A percentile compares a stretch with the other conserved stretches of the same genome.
These are phyloP conservation scores for Ogataea siamensis DNA, from an alignment of 805 yeast species.

Conservation along the genomic window DNA sequence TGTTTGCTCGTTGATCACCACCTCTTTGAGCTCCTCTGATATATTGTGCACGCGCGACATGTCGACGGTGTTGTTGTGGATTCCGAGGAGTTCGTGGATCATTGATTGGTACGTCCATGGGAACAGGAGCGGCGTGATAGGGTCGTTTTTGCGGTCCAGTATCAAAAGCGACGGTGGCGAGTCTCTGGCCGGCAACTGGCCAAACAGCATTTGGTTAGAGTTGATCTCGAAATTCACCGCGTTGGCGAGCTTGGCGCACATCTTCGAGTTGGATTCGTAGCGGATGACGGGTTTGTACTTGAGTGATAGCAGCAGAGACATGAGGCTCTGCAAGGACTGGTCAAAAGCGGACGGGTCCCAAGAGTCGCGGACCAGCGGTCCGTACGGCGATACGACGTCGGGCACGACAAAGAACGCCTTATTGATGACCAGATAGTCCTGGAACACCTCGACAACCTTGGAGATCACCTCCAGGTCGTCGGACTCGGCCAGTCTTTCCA, in stretches of 20 bases:
- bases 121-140: slow-evolving; percentile 83
- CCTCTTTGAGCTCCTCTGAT: slow-evolving; percentile 56
- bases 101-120: slow-evolving; percentile 99
- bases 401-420: slow-evolving; percentile 51
- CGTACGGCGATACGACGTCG: slow-evolving; percentile 25
- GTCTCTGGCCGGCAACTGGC: slow-evolving; percentile 56
- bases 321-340: slow-evolving; percentile 40
- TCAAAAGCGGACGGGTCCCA: slow-evolving; percentile 49
- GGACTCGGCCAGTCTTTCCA: slow-evolving; percentile 86
- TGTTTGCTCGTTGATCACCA: slow-evolving; percentile 63
- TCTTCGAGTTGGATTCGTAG: slow-evolving; percentile 66
- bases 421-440: slow-evolving; percentile 77
- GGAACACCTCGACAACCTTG: slow-evolving; percentile 78
- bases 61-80: slow-evolving; percentile 76
- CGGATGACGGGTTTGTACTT: slow-evolving; percentile 77
- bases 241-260: slow-evolving; percentile 66
- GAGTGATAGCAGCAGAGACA: slow-evolving; percentile 65
- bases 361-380: slow-evolving; percentile 32
- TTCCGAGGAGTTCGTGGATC: slow-evolving; percentile 91
- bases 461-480: slow-evolving; percentile 82
- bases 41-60: slow-evolving; percentile 54
- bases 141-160: slow-evolving; percentile 84
- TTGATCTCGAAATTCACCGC: slow-evolving; percentile 59
- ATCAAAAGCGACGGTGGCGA: slow-evolving; percentile 71
- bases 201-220: slow-evolving; percentile 62